Percentiles rank a stretch among this genome's conserved stretches.
phyloP scores from a whole-genome alignment of 306 rosid species.

The Vigna unguiculata region DNA sequence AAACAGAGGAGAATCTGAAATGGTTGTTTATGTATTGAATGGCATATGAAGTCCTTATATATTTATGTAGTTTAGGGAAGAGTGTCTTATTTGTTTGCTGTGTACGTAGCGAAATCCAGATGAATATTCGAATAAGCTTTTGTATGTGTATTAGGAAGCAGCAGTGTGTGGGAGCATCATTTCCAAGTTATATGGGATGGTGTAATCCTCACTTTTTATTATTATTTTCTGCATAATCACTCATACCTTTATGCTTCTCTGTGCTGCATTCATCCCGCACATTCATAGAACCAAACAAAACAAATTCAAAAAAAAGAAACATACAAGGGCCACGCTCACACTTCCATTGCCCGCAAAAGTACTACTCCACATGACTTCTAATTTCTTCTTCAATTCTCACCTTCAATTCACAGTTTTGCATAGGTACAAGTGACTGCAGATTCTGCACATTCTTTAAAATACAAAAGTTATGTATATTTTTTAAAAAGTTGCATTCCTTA shows the following conservation, averaged over 20 bases:
- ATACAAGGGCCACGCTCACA: constrained; percentile 3
- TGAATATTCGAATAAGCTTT: constrained; percentile 54
- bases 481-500: neutral
- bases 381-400: neutral
- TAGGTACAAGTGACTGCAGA: neutral
- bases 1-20: constrained; percentile 30
- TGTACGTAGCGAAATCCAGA: constrained; percentile 31
- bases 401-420: neutral
- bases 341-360: constrained; percentile 24
- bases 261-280: constrained; percentile 41
- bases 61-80: constrained; percentile 38
- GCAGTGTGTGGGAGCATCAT: constrained; percentile 60
- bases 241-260: constrained; percentile 38
- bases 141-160: constrained; percentile 67
- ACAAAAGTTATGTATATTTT: neutral
- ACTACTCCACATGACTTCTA: neutral
- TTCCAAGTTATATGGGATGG: constrained; percentile 64
- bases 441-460: neutral
- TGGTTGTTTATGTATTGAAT: constrained; percentile 6
- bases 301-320: constrained; percentile 17
- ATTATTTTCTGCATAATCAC: constrained; percentile 31
- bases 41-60: constrained; percentile 39
- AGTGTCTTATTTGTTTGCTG: constrained; percentile 42
- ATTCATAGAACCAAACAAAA: constrained; percentile 25
- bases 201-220: constrained; percentile 46